Base-by-base conservation (phyloP, 164 flowering plant genomes). In the Stephania japonica region DNA sequence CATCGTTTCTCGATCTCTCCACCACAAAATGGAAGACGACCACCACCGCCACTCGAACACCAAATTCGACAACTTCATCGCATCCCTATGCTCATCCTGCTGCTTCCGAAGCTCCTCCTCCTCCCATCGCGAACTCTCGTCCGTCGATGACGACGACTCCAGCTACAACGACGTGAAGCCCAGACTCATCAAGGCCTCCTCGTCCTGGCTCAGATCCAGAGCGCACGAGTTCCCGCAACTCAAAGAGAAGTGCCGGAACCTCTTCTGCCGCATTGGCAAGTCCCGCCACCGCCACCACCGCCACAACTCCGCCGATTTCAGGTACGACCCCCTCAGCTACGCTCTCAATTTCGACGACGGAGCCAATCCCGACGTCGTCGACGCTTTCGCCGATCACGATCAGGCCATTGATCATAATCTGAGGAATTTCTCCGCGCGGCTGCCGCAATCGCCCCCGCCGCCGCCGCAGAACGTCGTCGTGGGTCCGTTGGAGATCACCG, bases 291-390 rank as follows among this genome's bases (percentile, higher is more conserved):
- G 21, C 14, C n/a, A 80, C 21, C 74, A 4, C 19, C 63, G 70
- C 32, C 47, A 44, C 9, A 24, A 76, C 18, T 80, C 82, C 24
- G 78, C 79, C 16, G 88, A 84, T 64, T 85, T 82, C 71, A 65
- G 71, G 13, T 85, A 87, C 76, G 90, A 87, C 67, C 80, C 88
- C 0, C 41, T 73, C 65, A 84, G 87, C 66, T 87, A 87, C 43
- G 44, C 86, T 1, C 75, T 85, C 27, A 87, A 87, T 78, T 87
- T 87, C 71, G 88, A 87, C 44, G 83, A 81, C 38, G 87, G 85
- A 0, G 38, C 25, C 38, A 32, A 32, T 1, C 75, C 84, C 27
- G 85, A 87, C 77, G 85, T 87, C 71, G 88, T 85, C 44, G 83
- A 81, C 38, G 87, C 84, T 0, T 16, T 47, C 19, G 27, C 50